Conservation (phyloP, 495 filamentous ascomycete genomes). For the Monascus purpureus region DNA sequence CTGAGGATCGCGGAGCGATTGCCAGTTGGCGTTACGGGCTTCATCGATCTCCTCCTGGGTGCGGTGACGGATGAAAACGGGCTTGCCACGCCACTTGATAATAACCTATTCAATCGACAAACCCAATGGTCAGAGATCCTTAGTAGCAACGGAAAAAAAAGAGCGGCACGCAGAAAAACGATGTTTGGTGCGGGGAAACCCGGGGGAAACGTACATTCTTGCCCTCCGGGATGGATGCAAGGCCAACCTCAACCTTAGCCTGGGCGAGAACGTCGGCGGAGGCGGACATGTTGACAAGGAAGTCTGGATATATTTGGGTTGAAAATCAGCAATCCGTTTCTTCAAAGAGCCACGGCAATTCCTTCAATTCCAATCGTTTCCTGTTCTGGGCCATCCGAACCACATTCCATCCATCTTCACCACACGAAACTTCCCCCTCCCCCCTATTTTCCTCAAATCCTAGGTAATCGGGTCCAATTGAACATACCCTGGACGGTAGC, state of each 20-base stretch:
- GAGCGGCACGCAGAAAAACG: too few species aligned
- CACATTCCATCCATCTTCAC: conserved; percentile 1
- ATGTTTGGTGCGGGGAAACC: background rate
- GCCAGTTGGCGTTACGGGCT: conserved; percentile 63
- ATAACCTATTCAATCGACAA: conserved; percentile 51
- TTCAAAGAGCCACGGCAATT: background rate
- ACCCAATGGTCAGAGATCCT: conserved; percentile 5
- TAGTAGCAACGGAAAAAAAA: background rate
- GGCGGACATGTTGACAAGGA: conserved; percentile 99
- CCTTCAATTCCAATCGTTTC: background rate
- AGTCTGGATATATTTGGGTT: conserved; percentile 48
- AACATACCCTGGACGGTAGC: conserved; percentile 85
- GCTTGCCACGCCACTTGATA: conserved; percentile 99
- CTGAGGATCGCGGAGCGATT: conserved; percentile 79
- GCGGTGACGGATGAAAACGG: conserved; percentile 99
- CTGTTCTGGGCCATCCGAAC: conserved; percentile 1
- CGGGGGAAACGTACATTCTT: conserved; percentile 71
- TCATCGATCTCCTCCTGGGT: conserved; percentile 76
- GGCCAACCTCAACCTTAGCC: conserved; percentile 97
- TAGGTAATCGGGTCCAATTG: conserved; percentile 4
- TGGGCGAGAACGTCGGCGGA: conserved; percentile 97
- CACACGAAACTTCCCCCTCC: conserved; percentile 1
- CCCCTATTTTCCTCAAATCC: conserved; percentile 1
- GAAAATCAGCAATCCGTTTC: conserved; percentile 8
- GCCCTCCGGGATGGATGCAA: conserved; percentile 85